Conservation (phyloP, 2,329 filamentous ascomycete genomes). For the Aspergillus sp. region DNA sequence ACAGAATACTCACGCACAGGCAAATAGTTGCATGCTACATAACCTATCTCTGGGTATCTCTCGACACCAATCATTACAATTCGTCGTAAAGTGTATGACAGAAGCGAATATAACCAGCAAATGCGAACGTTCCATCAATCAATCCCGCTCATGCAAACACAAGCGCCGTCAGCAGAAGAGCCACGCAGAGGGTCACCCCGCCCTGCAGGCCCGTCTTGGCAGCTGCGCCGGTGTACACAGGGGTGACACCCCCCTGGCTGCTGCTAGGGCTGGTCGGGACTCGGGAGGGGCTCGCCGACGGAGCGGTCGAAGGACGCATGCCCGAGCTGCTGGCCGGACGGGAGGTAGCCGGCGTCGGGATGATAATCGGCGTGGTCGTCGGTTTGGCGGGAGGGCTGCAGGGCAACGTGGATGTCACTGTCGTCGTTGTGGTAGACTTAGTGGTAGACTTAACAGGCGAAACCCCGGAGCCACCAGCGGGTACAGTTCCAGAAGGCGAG, state of each 20-base stretch:
- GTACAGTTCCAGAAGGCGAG: conserved; percentile 1
- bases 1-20: too few relatives aligned
- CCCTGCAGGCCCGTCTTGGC: conserved; percentile 5
- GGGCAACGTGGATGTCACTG: too few relatives aligned
- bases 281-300: conserved; percentile 4
- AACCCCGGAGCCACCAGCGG: conserved; percentile 2
- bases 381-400: too few relatives aligned
- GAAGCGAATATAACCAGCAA: too few relatives aligned
- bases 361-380: conserved; percentile 4
- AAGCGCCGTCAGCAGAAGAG: conserved; percentile 7
- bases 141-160: conserved; percentile 4
- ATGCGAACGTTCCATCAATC: too few relatives aligned
- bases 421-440: too few relatives aligned
- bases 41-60: too few relatives aligned
- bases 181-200: conserved; percentile 5
- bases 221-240: conserved; percentile 14
- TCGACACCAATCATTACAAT: too few relatives aligned
- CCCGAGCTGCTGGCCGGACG: conserved; percentile 4
- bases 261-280: conserved; percentile 8
- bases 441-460: too few relatives aligned
- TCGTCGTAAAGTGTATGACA: too few relatives aligned
- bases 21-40: too few relatives aligned
- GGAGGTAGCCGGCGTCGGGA: neutral
- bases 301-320: conserved; percentile 9
- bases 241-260: conserved; percentile 9